phyloP scores from a whole-genome alignment of 202 grass and related monocot species.

The Sporobolus alterniflorus region DNA sequence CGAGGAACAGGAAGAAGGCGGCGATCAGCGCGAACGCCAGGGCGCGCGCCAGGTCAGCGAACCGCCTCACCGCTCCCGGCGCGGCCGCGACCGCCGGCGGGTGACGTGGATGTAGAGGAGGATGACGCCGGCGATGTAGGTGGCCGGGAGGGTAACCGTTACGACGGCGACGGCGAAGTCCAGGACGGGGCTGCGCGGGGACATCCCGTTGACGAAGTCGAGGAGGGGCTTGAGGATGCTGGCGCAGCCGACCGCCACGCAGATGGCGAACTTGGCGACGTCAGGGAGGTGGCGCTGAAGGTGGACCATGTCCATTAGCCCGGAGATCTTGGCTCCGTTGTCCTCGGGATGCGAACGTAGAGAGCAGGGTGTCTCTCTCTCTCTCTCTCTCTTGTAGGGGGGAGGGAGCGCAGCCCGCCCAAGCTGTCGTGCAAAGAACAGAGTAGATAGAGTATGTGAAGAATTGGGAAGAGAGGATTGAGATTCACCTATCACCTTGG shows the following conservation, averaged over 20 bases:
- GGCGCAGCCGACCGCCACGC: background rate
- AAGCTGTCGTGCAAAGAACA: no score
- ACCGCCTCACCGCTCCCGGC: background rate
- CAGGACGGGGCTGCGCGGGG: background rate
- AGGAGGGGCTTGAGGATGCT: slow-evolving; percentile 9
- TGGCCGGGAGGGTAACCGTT: background rate
- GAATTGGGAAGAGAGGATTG: no score
- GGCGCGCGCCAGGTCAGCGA: background rate
- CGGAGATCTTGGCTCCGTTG: no score
- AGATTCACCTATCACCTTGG: no score
- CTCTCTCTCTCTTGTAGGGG: no score
- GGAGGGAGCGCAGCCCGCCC: no score
- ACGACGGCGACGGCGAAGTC: background rate
- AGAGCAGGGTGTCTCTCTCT: no score
- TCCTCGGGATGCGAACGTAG: no score
- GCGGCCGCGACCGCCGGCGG: background rate
- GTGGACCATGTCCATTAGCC: background rate
- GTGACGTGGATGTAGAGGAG: background rate
- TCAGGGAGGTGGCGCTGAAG: background rate
- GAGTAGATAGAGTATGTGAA: no score
- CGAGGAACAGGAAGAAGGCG: background rate
- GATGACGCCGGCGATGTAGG: background rate
- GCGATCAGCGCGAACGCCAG: background rate
- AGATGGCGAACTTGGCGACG: background rate
- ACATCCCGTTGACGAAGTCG: background rate